Conservation (phyloP, 768 basidiomycete genomes). For the Kwoniella pini region DNA sequence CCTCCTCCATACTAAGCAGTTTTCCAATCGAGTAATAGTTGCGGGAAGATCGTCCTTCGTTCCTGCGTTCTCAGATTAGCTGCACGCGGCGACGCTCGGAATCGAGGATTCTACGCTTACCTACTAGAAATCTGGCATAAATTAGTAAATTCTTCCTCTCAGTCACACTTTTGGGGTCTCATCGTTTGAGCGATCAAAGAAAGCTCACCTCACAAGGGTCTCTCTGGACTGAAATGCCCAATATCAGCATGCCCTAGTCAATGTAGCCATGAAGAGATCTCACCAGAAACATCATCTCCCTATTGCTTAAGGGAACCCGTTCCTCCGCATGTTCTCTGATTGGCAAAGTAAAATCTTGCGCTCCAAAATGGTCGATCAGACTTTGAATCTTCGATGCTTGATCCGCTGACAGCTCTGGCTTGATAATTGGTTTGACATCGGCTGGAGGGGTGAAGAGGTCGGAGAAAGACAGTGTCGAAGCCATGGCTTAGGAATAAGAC, state of each 20-base stretch:
- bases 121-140: slow-evolving; percentile 32
- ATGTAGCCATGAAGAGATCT: not conserved
- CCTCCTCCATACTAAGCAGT: slow-evolving; percentile 43
- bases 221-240: slow-evolving; percentile 35
- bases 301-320: slow-evolving; percentile 28
- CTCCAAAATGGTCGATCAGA: slow-evolving; percentile 34
- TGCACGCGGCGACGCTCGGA: not conserved
- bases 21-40: slow-evolving; percentile 44
- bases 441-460: slow-evolving; percentile 4
- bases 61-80: slow-evolving; percentile 21
- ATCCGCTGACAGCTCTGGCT: not conserved
- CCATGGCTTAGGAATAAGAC: too few relatives aligned
- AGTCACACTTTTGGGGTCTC: too few relatives aligned
- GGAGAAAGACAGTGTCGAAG: not conserved
- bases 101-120: slow-evolving; percentile 8
- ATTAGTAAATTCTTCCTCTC: not conserved
- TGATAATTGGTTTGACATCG: not conserved
- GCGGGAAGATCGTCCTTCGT: slow-evolving; percentile 36
- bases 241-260: not conserved
- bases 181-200: too few relatives aligned
- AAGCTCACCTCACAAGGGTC: slow-evolving; percentile 38
- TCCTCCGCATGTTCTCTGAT: slow-evolving; percentile 22
- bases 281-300: slow-evolving; percentile 53
- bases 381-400: slow-evolving; percentile 16
- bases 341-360: slow-evolving; percentile 30